Evolutionary conservation across 1,284 basidiomycete genomes (phyloP), one percentile per base, ranked within the genome.

Genomic region (Takashimella tepidaria): DNA sequence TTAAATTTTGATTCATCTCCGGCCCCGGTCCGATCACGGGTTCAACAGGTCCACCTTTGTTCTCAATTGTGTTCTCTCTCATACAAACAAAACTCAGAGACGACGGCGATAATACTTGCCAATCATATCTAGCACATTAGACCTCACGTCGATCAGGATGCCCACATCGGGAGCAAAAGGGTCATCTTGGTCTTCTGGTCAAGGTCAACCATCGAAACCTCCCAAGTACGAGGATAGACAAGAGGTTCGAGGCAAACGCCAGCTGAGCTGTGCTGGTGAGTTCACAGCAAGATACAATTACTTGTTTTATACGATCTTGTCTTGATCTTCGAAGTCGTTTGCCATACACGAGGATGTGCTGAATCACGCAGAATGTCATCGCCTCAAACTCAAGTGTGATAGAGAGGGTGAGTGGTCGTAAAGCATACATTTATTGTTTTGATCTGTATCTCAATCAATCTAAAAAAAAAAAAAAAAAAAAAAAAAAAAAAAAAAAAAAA

Each of bases 311-410:
- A 13, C 23, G 45, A 13, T 4, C 24, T 16, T 46, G 22, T 26
- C 13, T 4, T 16, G 19, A 31, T 21, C 41, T n/a, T 19, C 41
- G 5, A n/a, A 43, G 5, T 21, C 19, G 19, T 21, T n/a, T 4
- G 41, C 19, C 22, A n/a, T n/a, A n/a, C n/a, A n/a, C n/a, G n/a
- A 5, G 41, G 41, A 43, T 16, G 19, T 10, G 19, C 20, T 26
- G 48, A 53, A 42, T 53, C 49, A 10, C 3, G n/a, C 55, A 60
- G 58, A 60, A 45, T 60, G 58, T 20, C 58, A 57, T 27, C 55
- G 58, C 1, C 53, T 60, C 25, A 69, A 70, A 50, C 61, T 70
- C 37, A 66, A 66, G 41, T 70, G 66, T 48, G 61, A 67, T 48
- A 54, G 62, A 3, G 45, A 60, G 44, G 50, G 61, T 62, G 21